These are phyloP conservation scores for Pulicaria dysenterica DNA, from an alignment of 129 eudicot genomes.

Conservation along the genomic window DNA sequence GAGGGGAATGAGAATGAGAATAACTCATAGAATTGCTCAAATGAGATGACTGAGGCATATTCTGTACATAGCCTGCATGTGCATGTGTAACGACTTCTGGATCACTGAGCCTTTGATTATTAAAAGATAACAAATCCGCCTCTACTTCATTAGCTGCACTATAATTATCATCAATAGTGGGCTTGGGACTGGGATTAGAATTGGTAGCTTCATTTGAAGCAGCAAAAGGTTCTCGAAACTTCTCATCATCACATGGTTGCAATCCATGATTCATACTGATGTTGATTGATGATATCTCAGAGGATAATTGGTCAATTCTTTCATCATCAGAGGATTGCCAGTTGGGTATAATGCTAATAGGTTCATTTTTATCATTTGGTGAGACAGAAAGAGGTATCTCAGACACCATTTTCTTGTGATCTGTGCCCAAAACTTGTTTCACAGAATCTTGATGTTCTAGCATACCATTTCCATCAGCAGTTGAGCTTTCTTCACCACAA, in stretches of 20 bases:
- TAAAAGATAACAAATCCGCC: conserved; percentile 66
- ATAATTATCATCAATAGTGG: neutral
- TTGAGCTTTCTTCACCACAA: conserved; percentile 40
- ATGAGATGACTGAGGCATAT: conserved; percentile 46
- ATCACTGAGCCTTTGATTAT: conserved; percentile 70
- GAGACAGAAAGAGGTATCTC: conserved; percentile 32
- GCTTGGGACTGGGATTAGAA: no score
- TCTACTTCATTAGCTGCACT: conserved; percentile 46
- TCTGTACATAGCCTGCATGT: conserved; percentile 38
- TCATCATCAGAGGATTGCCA: conserved; percentile 31
- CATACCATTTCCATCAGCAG: conserved; percentile 41
- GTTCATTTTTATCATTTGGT: conserved; percentile 33
- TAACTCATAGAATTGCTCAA: conserved; percentile 33
- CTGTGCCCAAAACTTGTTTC: conserved; percentile 37
- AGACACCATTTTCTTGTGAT: conserved; percentile 24
- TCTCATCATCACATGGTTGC: conserved; percentile 36
- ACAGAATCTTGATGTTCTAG: conserved; percentile 42
- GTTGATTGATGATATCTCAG: conserved; percentile 50
- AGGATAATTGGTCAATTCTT: conserved; percentile 36
- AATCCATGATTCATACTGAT: conserved; percentile 37
- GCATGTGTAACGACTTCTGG: conserved; percentile 54
- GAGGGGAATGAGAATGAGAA: conserved; percentile 24
- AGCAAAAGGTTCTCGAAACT: conserved; percentile 39
- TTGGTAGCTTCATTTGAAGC: conserved; percentile 23
- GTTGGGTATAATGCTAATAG: conserved; percentile 18